Conservation (phyloP, 2,329 filamentous ascomycete genomes). For the Aspergillus sp. region DNA sequence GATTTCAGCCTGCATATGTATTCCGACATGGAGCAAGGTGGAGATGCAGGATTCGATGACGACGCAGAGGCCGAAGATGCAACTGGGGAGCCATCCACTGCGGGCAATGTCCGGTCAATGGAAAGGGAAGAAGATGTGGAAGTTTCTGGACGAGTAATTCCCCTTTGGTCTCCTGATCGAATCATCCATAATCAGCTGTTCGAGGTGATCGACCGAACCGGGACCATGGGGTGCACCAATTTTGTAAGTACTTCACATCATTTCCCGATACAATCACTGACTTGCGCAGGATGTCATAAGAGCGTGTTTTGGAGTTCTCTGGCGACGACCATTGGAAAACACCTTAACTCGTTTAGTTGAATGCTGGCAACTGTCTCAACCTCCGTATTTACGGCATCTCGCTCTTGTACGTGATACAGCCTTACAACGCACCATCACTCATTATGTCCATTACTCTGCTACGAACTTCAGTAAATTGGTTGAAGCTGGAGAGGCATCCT, state of each 20-base stretch:
- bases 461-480: conserved; percentile 55
- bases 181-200: conserved; percentile 54
- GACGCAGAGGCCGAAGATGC: conserved; percentile 31
- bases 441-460: conserved; percentile 57
- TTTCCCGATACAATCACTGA: neutral
- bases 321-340: conserved; percentile 55
- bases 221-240: conserved; percentile 51
- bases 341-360: conserved; percentile 54
- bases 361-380: conserved; percentile 59
- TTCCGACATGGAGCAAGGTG: conserved; percentile 27
- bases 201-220: conserved; percentile 48
- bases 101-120: conserved; percentile 19
- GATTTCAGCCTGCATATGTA: conserved; percentile 33
- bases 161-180: conserved; percentile 57
- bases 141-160: conserved; percentile 40
- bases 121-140: conserved; percentile 25
- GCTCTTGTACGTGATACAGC: conserved; percentile 56
- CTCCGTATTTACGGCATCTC: conserved; percentile 56
- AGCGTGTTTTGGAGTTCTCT: conserved; percentile 51
- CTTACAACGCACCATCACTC: conserved; percentile 46
- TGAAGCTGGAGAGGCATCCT: conserved; percentile 48
- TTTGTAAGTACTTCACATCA: conserved; percentile 30
- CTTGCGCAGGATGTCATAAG: conserved; percentile 39
- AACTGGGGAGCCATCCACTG: conserved; percentile 8
- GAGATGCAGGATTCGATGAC: conserved; percentile 34